These are phyloP conservation scores for Amphirosellinia nigrospora DNA, from an alignment of 495 filamentous ascomycete species.

Conservation along the genomic window DNA sequence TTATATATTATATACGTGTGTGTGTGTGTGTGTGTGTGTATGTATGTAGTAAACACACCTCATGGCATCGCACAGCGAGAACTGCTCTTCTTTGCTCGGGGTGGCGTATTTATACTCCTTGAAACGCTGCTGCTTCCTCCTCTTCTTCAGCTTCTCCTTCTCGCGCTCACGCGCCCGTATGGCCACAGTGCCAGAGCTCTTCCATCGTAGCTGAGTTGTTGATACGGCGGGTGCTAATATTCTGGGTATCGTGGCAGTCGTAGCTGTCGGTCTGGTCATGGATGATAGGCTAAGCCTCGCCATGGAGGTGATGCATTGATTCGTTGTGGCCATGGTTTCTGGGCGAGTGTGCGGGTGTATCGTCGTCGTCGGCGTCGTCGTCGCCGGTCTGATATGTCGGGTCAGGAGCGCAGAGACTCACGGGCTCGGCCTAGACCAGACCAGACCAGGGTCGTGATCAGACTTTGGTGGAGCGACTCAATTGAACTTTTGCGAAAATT, in stretches of 20 bases:
- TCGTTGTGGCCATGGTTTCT: constrained; percentile 51
- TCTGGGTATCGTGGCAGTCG: constrained; percentile 43
- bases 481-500: constrained; percentile 15
- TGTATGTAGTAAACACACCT: too few relatives aligned
- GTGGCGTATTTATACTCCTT: constrained; percentile 67
- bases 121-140: constrained; percentile 68
- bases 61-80: constrained; percentile 90
- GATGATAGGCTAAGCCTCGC: constrained; percentile 56
- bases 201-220: constrained; percentile 47
- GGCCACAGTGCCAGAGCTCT: constrained; percentile 35
- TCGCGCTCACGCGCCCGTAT: constrained; percentile 56
- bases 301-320: constrained; percentile 64
- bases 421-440: neutral
- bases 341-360: neutral
- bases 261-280: constrained; percentile 34
- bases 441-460: constrained; percentile 1
- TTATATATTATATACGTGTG: too few relatives aligned
- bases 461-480: constrained; percentile 14
- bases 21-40: too few relatives aligned
- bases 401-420: constrained; percentile 27
- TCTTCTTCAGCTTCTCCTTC: constrained; percentile 69
- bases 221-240: constrained; percentile 43
- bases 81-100: constrained; percentile 68
- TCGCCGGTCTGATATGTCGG: constrained; percentile 18
- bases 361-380: neutral